phyloP scores from a whole-genome alignment of 306 rosid genomes.

The Fragaria vesca region DNA sequence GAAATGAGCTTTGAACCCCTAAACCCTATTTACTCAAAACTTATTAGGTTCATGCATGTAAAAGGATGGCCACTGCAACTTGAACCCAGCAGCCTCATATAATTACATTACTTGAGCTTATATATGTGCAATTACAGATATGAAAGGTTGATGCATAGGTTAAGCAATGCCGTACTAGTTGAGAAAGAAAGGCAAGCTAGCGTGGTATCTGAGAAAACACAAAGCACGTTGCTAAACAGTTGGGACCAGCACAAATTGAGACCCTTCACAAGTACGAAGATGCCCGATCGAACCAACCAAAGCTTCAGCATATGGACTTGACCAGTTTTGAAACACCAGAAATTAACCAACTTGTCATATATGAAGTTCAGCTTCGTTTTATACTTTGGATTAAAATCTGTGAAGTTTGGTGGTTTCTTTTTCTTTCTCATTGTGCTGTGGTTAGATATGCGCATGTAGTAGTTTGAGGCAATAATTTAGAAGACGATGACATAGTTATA shows the following conservation, averaged over 20 bases:
- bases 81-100: neutral
- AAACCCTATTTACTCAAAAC: neutral
- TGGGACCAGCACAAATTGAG: conserved; percentile 46
- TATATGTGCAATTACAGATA: neutral
- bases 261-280: conserved; percentile 42
- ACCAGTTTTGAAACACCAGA: conserved; percentile 2
- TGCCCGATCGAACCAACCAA: conserved; percentile 49
- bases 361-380: neutral
- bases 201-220: conserved; percentile 33
- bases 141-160: conserved; percentile 16
- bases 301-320: conserved; percentile 45
- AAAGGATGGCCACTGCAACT: neutral
- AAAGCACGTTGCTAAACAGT: conserved; percentile 30
- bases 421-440: neutral
- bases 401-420: neutral
- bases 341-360: neutral
- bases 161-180: conserved; percentile 26
- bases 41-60: neutral
- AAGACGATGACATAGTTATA: neutral
- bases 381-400: neutral
- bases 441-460: neutral
- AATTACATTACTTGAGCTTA: neutral
- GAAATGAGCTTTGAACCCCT: neutral
- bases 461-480: conserved; percentile 6
- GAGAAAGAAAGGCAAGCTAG: conserved; percentile 27